Evolutionary conservation across 495 filamentous ascomycete genomes (phyloP), one percentile per base, ranked within the genome.

Genomic region (Annulohypoxylon nitens): DNA sequence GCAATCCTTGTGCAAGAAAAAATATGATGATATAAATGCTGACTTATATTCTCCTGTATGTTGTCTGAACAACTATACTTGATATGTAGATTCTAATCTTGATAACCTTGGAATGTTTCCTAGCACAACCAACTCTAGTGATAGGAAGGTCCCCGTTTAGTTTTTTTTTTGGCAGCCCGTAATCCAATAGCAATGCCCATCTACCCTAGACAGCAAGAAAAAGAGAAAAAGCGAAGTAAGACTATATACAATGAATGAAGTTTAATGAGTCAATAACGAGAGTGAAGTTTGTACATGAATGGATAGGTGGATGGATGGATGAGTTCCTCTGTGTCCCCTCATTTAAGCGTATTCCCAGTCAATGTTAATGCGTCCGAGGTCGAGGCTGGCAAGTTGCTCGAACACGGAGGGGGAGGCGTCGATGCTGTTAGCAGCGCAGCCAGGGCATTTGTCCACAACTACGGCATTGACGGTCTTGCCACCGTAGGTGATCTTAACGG

Each of bases 361-460:
- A n/a, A 85, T 79, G 10, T 67, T 4, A 43, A 72, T 53, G 26
- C 83, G 78, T 37, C 83, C 84, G 34, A 36, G 70, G 23, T 45
- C 67, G 6, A 78, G 73, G 33, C 67, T 36, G 10, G 74, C 79
- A 14, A 89, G 75, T 23, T 81, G 69, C 9, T 68, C 1, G 73
- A 88, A 89, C 33, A 83, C 80, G 47, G 75, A 69, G 43, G 84
- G 77, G 30, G 85, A 84, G 25, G 84, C 83, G 67, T 88, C 86
- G 37, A 89, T 83, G 59, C 78, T 65, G 60, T 71, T 70, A 3
- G 18, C 65, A 10, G 51, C 66, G 74, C 93, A 94, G 71, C 91
- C 91, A 78, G 88, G 86, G 84, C 93, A 95, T 80, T 92, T 91
- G 86, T 95, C 93, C 20, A 88, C 88, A 34, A 93, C 86, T 18